Evolutionary conservation across 495 filamentous ascomycete species (phyloP), one percentile per base, ranked within the genome.

Genomic region (Daldinia bambusicola): DNA sequence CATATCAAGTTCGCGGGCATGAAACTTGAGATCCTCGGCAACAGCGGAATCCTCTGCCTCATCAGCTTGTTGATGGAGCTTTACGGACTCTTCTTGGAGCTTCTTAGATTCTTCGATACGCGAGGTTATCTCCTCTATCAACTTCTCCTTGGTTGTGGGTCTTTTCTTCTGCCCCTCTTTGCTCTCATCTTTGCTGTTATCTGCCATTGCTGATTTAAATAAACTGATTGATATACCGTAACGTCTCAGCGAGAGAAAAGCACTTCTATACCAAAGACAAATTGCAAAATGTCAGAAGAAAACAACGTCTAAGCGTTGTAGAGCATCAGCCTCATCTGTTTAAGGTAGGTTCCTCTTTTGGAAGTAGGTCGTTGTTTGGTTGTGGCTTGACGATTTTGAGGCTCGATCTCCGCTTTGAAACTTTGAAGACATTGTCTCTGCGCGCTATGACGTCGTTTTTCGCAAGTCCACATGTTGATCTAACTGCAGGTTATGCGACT

Each of bases 1-100:
- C 71, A 63, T 74, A 38, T 79, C 75, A 18, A 77, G 61, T 61
- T 77, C 70, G 31, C 56, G 63, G 8, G 78, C 77, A 41, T 74
- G 62, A 26, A 60, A 70, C 16, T 72, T 61, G 9, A 74, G 56
- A 6, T 74, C 68, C 40, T 74, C 67, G 8, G 75, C 73, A 16
- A 75, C 68, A 16, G 71, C 61, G 1, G 70, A 68, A 22, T 78
- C 74, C 0, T 63, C 69, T 8, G 73, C 56, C 22, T 70, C 74
- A 0, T 73, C 72, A 12, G 75, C 75, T n/a, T 71, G 66, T 32
- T 63, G 41, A 64, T 77, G 75, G n/a, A 77, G 72, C 32, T 53
- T 26, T 10, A 73, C 45, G 4, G 75, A 75, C 37, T 77, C 72
- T 40, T 72, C 60, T 56, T 77, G 72, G 12, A 75, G 63, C 30